Evolutionary conservation across 2,329 filamentous ascomycete genomes (phyloP), one percentile per base, ranked within the genome.

Genomic region (Colletotrichum magnum): DNA sequence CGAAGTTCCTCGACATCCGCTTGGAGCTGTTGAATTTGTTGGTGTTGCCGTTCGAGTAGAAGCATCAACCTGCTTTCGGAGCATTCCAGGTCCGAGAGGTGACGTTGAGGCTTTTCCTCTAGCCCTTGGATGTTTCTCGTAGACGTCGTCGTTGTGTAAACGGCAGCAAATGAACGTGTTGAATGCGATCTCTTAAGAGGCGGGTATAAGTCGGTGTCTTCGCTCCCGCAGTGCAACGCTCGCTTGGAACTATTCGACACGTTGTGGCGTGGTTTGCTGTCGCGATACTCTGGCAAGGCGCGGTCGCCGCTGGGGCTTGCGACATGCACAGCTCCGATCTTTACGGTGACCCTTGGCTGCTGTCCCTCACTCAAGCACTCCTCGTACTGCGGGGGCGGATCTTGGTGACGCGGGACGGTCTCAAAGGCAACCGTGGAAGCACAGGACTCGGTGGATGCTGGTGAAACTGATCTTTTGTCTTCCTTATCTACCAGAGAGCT

Each of bases 351-450:
- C 58, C 51, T 18, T 15, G 54, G 24, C 62, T 59, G 32, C n/a
- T 4, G 16, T 24, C 32, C 24, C 5, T 58, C 36, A 15, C 5
- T 16, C 7, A 15, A 3, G 26, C 54, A 47, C 13, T 65, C 47
- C 1, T 52, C 62, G 18, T 65, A 65, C 18, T 26, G 32, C 26
- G 62, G 62, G 3, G 62, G 62, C n/a, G 48, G 39, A 7, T 52
- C 62, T 39, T 32, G 32, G 9, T 53, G 26, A 45, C 62, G 54
- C 15, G 54, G 56, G 7, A 57, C 52, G 5, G 24, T 45, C 21
- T 65, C 54, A 39, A 65, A 65, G 4, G 45, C 7, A 24, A 59
- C 36, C 3, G 62, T 65, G 4, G 53, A 41, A 36, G 28, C 54
- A n/a, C 6, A 52, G 3, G 62, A 65, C 16, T 59, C 47, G 39